Percentiles rank a stretch among this genome's conserved stretches.
phyloP scores from a whole-genome alignment of 257 asterid species.

The Paraleonurus japonicus region DNA sequence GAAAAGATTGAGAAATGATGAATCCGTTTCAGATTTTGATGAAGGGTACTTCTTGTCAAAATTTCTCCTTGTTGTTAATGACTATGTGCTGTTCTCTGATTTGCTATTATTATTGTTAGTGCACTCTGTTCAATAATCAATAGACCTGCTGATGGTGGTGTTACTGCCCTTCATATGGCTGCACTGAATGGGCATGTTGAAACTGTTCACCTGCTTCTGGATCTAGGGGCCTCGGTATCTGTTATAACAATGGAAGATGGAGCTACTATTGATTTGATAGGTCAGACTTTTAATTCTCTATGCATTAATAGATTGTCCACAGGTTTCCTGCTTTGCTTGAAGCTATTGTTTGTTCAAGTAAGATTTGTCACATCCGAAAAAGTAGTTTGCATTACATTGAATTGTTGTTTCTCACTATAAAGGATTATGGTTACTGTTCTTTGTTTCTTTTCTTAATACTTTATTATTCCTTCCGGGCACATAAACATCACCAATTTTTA shows the following conservation, averaged over 20 bases:
- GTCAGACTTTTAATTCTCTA: conserved; percentile 27
- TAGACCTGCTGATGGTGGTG: conserved; percentile 84
- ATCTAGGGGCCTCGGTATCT: conserved; percentile 70
- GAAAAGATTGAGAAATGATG: conserved; percentile 38
- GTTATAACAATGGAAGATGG: conserved; percentile 66
- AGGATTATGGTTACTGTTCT: not conserved
- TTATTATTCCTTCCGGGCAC: too few species aligned
- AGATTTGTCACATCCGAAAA: not conserved
- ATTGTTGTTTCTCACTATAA: not conserved
- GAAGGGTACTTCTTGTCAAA: conserved; percentile 35
- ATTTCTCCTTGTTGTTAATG: not conserved
- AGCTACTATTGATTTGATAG: conserved; percentile 76
- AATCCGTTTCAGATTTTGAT: conserved; percentile 47
- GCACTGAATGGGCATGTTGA: conserved; percentile 79
- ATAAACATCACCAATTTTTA: too few species aligned
- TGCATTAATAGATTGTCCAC: not conserved
- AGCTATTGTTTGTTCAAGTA: not conserved
- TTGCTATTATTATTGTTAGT: conserved; percentile 32
- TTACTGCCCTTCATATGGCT: conserved; percentile 93
- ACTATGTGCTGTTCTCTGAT: not conserved
- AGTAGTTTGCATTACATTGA: not conserved
- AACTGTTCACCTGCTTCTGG: conserved; percentile 72
- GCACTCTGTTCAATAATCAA: conserved; percentile 59
- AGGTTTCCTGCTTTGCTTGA: not conserved
- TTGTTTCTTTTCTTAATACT: not conserved